Evolutionary conservation across 2,329 filamentous ascomycete genomes (phyloP).

Genomic region (Sporothrix brunneoviolacea): DNA sequence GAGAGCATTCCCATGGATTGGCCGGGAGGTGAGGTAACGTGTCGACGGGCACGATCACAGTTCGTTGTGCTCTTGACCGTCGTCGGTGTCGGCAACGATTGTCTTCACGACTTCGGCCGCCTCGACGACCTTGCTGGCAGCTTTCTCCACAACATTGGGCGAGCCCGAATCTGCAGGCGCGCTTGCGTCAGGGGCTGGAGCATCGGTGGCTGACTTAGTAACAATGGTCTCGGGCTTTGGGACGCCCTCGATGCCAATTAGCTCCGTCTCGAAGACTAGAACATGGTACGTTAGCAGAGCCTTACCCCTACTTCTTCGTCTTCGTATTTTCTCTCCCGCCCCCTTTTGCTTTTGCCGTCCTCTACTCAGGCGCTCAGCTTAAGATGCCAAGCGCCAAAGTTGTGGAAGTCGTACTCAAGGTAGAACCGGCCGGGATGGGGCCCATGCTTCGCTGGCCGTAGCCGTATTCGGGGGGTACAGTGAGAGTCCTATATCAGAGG

Average conservation of each 20-base stretch:
- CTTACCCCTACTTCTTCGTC: no score
- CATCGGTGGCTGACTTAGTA: conserved; percentile 31
- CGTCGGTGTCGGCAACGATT: conserved; percentile 48
- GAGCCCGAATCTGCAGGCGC: conserved; percentile 35
- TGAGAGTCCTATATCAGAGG: conserved; percentile 67
- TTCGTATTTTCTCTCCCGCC: no score
- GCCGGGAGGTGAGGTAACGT: no score
- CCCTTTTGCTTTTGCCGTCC: no score
- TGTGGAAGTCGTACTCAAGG: conserved; percentile 53
- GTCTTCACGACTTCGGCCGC: conserved; percentile 47
- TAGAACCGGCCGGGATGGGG: conserved; percentile 76
- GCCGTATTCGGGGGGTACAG: conserved; percentile 77
- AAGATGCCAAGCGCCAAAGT: no score
- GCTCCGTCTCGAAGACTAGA: conserved; percentile 62
- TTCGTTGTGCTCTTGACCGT: conserved; percentile 53
- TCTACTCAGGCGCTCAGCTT: no score
- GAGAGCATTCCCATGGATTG: no score
- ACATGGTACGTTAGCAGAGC: not conserved
- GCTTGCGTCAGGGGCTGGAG: conserved; percentile 24
- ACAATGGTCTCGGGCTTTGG: conserved; percentile 41
- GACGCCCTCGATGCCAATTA: conserved; percentile 77
- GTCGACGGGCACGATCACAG: conserved; percentile 31
- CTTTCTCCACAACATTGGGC: conserved; percentile 43
- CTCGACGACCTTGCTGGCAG: conserved; percentile 40
- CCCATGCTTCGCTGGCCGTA: conserved; percentile 74